Conservation (phyloP, 306 rosid genomes). For the Cyamopsis tetragonoloba region DNA sequence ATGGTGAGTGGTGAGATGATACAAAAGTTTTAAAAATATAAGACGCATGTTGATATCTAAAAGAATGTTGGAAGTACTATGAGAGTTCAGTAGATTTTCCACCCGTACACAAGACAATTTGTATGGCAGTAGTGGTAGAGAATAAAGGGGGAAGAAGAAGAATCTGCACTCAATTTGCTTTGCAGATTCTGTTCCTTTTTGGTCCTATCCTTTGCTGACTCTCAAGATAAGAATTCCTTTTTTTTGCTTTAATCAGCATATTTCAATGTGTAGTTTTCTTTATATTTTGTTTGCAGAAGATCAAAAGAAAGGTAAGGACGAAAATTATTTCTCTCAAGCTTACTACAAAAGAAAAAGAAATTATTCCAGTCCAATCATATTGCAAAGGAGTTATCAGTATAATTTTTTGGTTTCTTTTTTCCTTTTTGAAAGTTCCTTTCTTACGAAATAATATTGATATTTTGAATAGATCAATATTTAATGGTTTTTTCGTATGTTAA, state of each 20-base stretch:
- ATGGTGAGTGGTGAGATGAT: too few species aligned
- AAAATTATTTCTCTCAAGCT: not conserved
- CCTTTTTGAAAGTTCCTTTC: not conserved
- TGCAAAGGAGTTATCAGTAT: not conserved
- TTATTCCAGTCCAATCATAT: not conserved
- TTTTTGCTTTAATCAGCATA: not conserved
- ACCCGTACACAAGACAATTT: not conserved
- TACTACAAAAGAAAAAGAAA: not conserved
- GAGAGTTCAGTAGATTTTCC: too few species aligned
- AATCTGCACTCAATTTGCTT: slow-evolving; percentile 7
- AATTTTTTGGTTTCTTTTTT: not conserved
- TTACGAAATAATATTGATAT: not conserved
- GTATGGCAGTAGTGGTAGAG: slow-evolving; percentile 5
- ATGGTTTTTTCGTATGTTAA: too few species aligned
- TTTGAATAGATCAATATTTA: not conserved
- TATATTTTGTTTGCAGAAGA: not conserved
- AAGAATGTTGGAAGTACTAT: too few species aligned
- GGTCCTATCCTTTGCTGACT: not conserved
- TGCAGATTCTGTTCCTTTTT: not conserved
- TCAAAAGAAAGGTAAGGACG: not conserved
- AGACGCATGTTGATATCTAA: too few species aligned
- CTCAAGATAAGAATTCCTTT: not conserved
- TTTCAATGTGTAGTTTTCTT: not conserved
- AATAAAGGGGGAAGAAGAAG: slow-evolving; percentile 4
- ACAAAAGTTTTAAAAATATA: too few species aligned